Evolutionary conservation across 1,284 basidiomycete species (phyloP).

Genomic region (Chiua sp.): DNA sequence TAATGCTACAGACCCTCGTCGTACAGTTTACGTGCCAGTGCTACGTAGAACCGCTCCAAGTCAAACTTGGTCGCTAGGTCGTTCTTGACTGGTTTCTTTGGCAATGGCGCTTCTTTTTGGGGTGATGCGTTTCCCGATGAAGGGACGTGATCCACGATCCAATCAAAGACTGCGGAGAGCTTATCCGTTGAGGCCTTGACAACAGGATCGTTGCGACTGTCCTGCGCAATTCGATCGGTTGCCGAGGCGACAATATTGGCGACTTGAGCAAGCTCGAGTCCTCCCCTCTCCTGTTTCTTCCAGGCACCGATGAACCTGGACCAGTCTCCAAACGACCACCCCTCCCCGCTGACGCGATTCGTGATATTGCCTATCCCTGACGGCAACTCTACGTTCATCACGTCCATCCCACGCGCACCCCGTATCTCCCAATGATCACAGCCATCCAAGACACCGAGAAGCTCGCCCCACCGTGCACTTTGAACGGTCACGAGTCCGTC

Average conservation of each 20-base stretch:
- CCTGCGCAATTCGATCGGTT: constrained; percentile 35
- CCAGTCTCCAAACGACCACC: constrained; percentile 68
- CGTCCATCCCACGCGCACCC: constrained; percentile 74
- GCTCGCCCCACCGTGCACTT: constrained; percentile 93
- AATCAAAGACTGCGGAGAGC: constrained; percentile 75
- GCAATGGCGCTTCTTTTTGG: constrained; percentile 32
- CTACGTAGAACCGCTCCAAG: constrained; percentile 78
- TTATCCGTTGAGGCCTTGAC: constrained; percentile 72
- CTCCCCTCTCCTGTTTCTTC: constrained; percentile 54
- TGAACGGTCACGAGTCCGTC: constrained; percentile 94
- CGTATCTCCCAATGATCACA: constrained; percentile 98
- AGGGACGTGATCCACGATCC: constrained; percentile 77
- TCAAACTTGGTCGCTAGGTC: constrained; percentile 66
- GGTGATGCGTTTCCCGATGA: constrained; percentile 16
- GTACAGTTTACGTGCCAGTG: constrained; percentile 77
- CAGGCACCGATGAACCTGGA: constrained; percentile 61
- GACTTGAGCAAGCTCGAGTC: constrained; percentile 28
- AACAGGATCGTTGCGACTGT: constrained; percentile 56
- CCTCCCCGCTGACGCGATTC: constrained; percentile 43
- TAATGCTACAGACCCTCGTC: constrained; percentile 71
- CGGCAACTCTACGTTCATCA: constrained; percentile 61
- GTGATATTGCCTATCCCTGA: constrained; percentile 41
- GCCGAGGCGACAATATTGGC: constrained; percentile 13
- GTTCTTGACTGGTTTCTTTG: constrained; percentile 35
- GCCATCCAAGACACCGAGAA: constrained; percentile 88